Percentiles rank a stretch among this genome's conserved stretches.
These are phyloP conservation scores for Bombardia bombarda DNA, from an alignment of 495 filamentous ascomycete genomes.

Conservation along the genomic window DNA sequence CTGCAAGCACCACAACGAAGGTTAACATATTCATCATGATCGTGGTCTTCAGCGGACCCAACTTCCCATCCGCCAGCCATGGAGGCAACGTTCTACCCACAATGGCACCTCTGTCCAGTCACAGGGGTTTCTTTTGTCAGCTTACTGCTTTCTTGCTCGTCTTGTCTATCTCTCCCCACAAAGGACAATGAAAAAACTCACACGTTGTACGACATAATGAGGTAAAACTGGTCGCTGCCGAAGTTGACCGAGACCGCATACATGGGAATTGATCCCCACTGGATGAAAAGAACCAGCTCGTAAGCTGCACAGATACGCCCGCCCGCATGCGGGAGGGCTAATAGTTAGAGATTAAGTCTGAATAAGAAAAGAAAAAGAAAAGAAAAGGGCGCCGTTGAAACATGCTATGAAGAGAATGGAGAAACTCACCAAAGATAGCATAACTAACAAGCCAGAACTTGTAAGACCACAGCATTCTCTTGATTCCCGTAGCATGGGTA, in stretches of 20 bases:
- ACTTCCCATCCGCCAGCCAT: constrained; percentile 15
- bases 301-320: constrained; percentile 1
- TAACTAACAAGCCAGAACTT: constrained; percentile 21
- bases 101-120: constrained; percentile 16
- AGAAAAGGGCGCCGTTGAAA: no score
- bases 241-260: constrained; percentile 18
- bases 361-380: not conserved
- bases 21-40: constrained; percentile 21
- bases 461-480: constrained; percentile 2
- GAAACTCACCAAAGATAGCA: constrained; percentile 19
- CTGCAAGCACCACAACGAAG: constrained; percentile 9
- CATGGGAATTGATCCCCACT: constrained; percentile 24
- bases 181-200: constrained; percentile 3
- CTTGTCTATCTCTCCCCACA: not conserved
- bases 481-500: not conserved
- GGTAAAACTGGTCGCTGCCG: constrained; percentile 18
- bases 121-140: no score
- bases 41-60: constrained; percentile 21
- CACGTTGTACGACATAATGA: constrained; percentile 28
- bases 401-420: not conserved
- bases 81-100: constrained; percentile 18
- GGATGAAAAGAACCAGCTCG: constrained; percentile 23
- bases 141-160: not conserved
- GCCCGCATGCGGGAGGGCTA: not conserved
- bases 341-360: not conserved